Conservation (phyloP, 768 basidiomycete species). For the Psilocybe subaeruginosa region DNA sequence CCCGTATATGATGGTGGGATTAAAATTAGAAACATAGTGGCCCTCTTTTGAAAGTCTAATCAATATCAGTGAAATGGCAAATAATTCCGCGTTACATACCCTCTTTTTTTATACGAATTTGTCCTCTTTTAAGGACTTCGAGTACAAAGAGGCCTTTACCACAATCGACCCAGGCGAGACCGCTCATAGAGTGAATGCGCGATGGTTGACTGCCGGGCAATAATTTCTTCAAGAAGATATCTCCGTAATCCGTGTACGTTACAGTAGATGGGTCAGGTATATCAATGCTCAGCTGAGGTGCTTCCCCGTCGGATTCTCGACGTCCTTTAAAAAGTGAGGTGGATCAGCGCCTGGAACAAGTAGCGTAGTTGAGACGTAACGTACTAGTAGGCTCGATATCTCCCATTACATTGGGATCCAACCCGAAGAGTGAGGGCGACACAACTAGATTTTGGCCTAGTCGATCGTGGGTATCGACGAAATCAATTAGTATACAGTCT, state of each 20-base stretch:
- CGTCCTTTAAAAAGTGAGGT: too few species aligned
- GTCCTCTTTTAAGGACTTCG: slow-evolving; percentile 73
- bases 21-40: slow-evolving; percentile 43
- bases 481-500: slow-evolving; percentile 90
- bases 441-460: slow-evolving; percentile 70
- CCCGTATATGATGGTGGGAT: slow-evolving; percentile 48
- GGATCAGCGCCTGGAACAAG: too few species aligned
- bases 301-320: too few species aligned
- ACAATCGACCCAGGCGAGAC: slow-evolving; percentile 79
- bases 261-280: slow-evolving; percentile 55
- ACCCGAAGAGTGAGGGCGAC: slow-evolving; percentile 82
- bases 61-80: background rate
- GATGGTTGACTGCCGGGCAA: slow-evolving; percentile 56
- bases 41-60: background rate
- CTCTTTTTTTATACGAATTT: slow-evolving; percentile 61
- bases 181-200: slow-evolving; percentile 56
- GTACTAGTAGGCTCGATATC: slow-evolving; percentile 52
- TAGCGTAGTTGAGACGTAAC: too few species aligned
- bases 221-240: slow-evolving; percentile 55
- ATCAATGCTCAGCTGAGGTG: background rate
- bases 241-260: slow-evolving; percentile 75
- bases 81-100: slow-evolving; percentile 22
- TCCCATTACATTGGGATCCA: slow-evolving; percentile 68
- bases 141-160: slow-evolving; percentile 73
- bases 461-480: slow-evolving; percentile 76